phyloP scores from a whole-genome alignment of 2,329 filamentous ascomycete species.

The Truncatella angustata region DNA sequence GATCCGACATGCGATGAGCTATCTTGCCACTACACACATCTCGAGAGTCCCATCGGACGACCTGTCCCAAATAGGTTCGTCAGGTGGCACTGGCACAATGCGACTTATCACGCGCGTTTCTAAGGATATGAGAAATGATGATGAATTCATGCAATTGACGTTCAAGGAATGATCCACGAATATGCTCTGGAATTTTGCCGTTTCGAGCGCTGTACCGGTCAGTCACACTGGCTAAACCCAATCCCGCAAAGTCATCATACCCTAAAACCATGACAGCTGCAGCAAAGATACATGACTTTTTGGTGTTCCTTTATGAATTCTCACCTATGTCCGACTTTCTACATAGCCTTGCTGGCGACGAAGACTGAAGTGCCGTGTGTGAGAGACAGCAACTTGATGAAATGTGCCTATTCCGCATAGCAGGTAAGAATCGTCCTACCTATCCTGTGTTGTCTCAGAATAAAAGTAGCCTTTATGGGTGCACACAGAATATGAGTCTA shows the following conservation, averaged over 20 bases:
- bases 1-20: neutral
- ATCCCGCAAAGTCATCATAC: neutral
- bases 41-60: slow-evolving; percentile 1
- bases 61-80: neutral
- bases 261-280: neutral
- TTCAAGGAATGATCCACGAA: neutral
- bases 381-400: slow-evolving; percentile 5
- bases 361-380: neutral
- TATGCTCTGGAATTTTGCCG: too few species aligned
- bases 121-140: too few species aligned
- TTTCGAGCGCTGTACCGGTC: too few species aligned
- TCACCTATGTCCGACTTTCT: slow-evolving; percentile 6
- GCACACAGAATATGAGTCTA: slow-evolving; percentile 77
- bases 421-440: neutral
- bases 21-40: slow-evolving; percentile 1
- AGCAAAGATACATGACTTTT: neutral
- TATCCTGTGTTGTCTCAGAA: neutral
- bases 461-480: slow-evolving; percentile 84
- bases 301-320: slow-evolving; percentile 1
- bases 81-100: neutral
- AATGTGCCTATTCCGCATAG: neutral
- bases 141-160: neutral
- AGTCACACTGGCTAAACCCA: too few species aligned
- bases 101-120: too few species aligned
- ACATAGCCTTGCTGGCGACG: neutral